A percentile compares a stretch with the other conserved stretches of the same genome.
These are phyloP conservation scores for Spathaspora passalidarum DNA, from an alignment of 805 yeast genomes.

Conservation along the genomic window DNA sequence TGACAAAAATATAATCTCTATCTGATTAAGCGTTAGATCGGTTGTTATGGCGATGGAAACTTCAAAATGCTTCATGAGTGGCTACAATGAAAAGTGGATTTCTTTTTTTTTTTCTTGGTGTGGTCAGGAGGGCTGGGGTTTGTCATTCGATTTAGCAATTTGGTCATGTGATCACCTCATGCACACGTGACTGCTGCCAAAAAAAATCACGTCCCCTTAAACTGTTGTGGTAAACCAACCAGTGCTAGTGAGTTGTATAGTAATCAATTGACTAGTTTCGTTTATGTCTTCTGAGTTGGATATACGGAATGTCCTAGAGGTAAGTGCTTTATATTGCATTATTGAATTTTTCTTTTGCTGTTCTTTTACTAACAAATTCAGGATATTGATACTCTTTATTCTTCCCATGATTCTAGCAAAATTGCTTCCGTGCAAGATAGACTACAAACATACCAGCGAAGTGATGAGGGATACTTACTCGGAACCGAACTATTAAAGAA, in stretches of 20 bases:
- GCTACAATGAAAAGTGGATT: too few relatives aligned
- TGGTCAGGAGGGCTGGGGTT: too few relatives aligned
- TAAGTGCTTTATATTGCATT: background rate
- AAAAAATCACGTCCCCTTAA: too few relatives aligned
- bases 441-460: conserved; percentile 59
- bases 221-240: background rate
- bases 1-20: too few relatives aligned
- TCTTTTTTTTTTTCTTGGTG: too few relatives aligned
- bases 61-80: too few relatives aligned
- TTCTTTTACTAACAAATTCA: conserved; percentile 12
- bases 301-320: conserved; percentile 4
- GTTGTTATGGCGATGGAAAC: too few relatives aligned
- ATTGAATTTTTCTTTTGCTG: background rate
- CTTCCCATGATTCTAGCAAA: conserved; percentile 33
- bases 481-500: conserved; percentile 52
- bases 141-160: too few relatives aligned
- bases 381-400: conserved; percentile 44
- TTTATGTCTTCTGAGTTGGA: conserved; percentile 3
- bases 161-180: too few relatives aligned
- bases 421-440: conserved; percentile 48
- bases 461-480: conserved; percentile 51
- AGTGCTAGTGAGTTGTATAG: background rate
- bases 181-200: background rate
- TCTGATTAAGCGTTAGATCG: too few relatives aligned
- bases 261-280: background rate